Evolutionary conservation across 2,329 filamentous ascomycete species (phyloP), one percentile per base, ranked within the genome.

Genomic region (Iodosphaeria phyllophila): DNA sequence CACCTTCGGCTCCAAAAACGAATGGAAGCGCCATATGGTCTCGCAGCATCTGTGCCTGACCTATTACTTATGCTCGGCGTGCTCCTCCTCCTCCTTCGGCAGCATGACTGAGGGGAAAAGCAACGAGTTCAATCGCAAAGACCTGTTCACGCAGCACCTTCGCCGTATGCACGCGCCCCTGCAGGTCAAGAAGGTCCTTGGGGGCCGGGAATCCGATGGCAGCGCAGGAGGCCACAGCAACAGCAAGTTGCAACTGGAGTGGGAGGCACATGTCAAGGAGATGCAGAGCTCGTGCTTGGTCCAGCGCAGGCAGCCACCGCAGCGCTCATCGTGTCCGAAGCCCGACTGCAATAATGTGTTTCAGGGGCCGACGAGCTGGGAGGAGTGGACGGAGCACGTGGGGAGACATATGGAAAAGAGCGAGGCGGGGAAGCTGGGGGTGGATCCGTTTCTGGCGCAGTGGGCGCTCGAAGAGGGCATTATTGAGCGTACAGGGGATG

Each of bases 11-110:
- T 86, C 79, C 10, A 95, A 93, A 51, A 93, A 95, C 42, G 86
- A 95, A 47, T 98, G 86, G 86, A 95, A 95, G 49, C 69, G 86
- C 4, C 89, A 98, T 42, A 80, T 93, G 42, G 66, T 72, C 10
- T 92, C 82, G 0, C 82, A 93, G 38, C 89, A 98, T 50, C 63
- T 98, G 13, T 74, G 69, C 34, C 44, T 74, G 11, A 62, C 64
- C 24, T 74, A 64, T 35, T 74, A 74, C 37, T 60, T 69, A 12
- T 74, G 69, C 34, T 73, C 69, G 0, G 54, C 60, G 2, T 74
- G 69, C 30, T 60, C 65, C 0, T 51, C n/a, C n/a, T n/a, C n/a
- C n/a, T n/a, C n/a, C n/a, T n/a, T n/a, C n/a, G n/a, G 54, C 31
- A 52, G 44, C 28, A 50, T 48, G 2, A 42, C 46, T 4, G 51